Percentiles rank a stretch among this genome's conserved stretches.
phyloP scores from a whole-genome alignment of 805 yeast species.

The Spathaspora sp. region DNA sequence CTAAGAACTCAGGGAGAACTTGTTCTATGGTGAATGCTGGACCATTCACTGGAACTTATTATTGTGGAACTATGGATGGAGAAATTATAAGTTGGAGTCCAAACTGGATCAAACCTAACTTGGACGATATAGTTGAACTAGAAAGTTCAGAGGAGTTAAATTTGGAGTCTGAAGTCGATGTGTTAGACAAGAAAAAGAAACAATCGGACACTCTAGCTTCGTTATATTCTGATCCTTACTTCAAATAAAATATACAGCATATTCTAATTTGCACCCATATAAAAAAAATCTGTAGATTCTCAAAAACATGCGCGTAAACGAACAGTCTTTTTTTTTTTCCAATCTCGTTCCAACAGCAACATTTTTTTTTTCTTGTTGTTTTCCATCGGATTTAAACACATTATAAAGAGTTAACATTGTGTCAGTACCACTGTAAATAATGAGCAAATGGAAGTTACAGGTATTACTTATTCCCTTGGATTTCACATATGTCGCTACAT shows the following conservation, averaged over 20 bases:
- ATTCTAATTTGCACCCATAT: not conserved
- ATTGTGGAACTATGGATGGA: conserved; percentile 67
- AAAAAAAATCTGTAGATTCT: not conserved
- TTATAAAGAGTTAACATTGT: not conserved
- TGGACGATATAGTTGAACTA: not conserved
- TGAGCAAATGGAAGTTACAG: conserved; percentile 31
- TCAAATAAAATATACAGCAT: not conserved
- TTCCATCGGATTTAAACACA: not conserved
- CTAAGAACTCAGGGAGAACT: conserved; percentile 40
- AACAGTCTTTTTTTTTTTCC: not conserved
- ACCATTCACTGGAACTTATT: conserved; percentile 42
- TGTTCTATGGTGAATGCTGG: conserved; percentile 52
- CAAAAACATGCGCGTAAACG: not conserved
- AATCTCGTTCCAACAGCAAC: no score
- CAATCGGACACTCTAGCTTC: not conserved
- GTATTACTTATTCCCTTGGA: conserved; percentile 30
- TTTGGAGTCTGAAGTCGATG: not conserved
- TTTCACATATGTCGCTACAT: conserved; percentile 15
- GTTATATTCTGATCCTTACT: not conserved
- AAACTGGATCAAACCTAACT: conserved; percentile 13
- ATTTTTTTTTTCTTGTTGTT: not conserved
- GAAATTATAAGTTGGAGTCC: conserved; percentile 55
- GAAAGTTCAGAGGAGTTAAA: not conserved
- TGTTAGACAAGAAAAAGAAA: not conserved
- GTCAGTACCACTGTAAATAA: conserved; percentile 1